A percentile compares a stretch with the other conserved stretches of the same genome.
These are phyloP conservation scores for Cubamyces sp. DNA, from an alignment of 768 basidiomycete genomes.

Conservation along the genomic window DNA sequence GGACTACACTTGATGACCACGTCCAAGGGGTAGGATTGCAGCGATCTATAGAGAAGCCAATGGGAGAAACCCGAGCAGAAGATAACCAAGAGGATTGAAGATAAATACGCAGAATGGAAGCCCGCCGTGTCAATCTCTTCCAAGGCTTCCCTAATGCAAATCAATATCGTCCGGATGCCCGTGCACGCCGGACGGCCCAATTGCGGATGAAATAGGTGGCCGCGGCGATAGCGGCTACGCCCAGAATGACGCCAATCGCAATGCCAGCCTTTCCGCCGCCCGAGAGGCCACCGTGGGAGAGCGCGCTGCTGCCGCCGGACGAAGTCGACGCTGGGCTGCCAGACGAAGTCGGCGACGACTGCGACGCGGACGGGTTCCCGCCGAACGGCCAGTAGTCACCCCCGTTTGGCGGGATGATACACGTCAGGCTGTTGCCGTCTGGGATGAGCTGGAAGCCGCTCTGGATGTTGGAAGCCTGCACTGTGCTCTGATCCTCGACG, in stretches of 20 bases:
- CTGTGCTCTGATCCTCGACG: slow-evolving; percentile 53
- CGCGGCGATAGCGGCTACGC: slow-evolving; percentile 45
- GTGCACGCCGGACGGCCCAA: slow-evolving; percentile 44
- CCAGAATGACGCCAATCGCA: slow-evolving; percentile 54
- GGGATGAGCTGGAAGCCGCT: slow-evolving; percentile 52
- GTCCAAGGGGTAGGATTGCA: neutral
- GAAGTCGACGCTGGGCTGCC: slow-evolving; percentile 21
- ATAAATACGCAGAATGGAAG: neutral
- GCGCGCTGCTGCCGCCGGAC: slow-evolving; percentile 22
- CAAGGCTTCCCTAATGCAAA: neutral
- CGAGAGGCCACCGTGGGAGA: slow-evolving; percentile 32
- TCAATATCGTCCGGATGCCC: neutral
- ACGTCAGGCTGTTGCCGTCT: slow-evolving; percentile 63
- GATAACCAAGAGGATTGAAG: neutral
- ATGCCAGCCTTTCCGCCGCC: slow-evolving; percentile 50
- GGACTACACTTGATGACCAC: neutral
- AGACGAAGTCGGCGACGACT: slow-evolving; percentile 18
- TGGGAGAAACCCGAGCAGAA: neutral
- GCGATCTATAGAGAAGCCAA: slow-evolving; percentile 1
- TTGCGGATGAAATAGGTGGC: slow-evolving; percentile 53
- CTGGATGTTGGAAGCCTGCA: slow-evolving; percentile 50
- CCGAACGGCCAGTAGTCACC: slow-evolving; percentile 79
- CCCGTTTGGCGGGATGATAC: slow-evolving; percentile 66
- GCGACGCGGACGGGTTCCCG: slow-evolving; percentile 44
- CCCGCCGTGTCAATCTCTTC: too few species aligned